Base-by-base conservation (phyloP, 441 rosid species). In the Corymbia calophylla region DNA sequence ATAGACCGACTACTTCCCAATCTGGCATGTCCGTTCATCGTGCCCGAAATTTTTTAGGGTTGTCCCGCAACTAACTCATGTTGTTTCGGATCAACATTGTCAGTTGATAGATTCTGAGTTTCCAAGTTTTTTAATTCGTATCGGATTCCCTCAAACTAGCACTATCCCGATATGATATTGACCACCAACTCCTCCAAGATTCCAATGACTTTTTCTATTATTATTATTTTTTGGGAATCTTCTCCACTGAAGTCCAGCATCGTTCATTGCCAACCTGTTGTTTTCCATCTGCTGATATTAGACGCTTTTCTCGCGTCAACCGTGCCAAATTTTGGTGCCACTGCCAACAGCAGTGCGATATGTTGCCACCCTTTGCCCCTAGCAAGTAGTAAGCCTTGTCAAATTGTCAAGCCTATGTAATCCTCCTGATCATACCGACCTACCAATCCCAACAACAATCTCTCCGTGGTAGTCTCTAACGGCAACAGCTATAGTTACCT, bases 391-490 rank as follows among this genome's bases (percentile, higher is more conserved):
- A 66, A 66, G 44, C 39, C 77, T 66, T 31, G 23, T 66, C 77
- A 32, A 66, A 8, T 66, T 66, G 77, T 39, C 23, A 17, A 66
- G 77, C 44, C 35, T 17, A 32, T 0, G 70, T 17, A 31, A 6
- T 39, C 9, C 44, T 66, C 44, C 44, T 39, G 44, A 39, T 39
- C 44, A 39, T 39, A 39, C 44, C 31, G 77, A 66, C 77, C 35
- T 31, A 23, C 12, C 44, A 17, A 8, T 31, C 35, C 35, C 73
- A 18, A 31, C 44, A 66, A 31, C 44, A 66, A 66, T 66, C 3
- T 66, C 44, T 66, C 0, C 23, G 0, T 31, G 0, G 44, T 31
- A 18, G 77, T 17, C 9, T 31, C 77, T 35, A 0, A 31, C 44
- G 73, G 73, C 77, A 31, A 66, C 77, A 31, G 44, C 44, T 25